Evolutionary conservation across 164 flowering plant species (phyloP), one percentile per base, ranked within the genome.

Genomic region (Vitis vinifera): DNA sequence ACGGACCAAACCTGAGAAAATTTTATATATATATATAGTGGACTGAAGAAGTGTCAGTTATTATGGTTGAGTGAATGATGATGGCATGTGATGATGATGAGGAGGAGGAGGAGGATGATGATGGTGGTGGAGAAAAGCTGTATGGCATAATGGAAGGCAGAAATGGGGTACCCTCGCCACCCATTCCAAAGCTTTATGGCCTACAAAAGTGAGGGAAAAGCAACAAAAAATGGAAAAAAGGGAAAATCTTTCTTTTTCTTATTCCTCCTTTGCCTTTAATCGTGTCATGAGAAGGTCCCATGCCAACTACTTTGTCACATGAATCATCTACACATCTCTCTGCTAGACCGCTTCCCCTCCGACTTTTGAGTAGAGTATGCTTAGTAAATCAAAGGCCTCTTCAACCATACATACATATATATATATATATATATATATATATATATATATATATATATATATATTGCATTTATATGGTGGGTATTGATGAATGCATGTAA

Each of bases 171-270:
- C 12, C 55, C 62, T 57, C 61, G 48, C 71, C 76, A 49, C 66
- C 72, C 17, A 16, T 17, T 59, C 14, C 12, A 31, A 62, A 49
- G 67, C 80, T 58, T 73, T 75, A 13, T 69, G 69, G 74, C 75
- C 70, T 59, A 62, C 31, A 37, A 80, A 76, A 80, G 76, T 57
- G 60, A 60, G 15, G 70, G 52, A 64, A 66, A 63, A 67, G 70
- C 14, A 60, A 68, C 44, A 31, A 31, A 31, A 31, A 31, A 31
- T 31, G 44, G 44, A 31, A 31, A 31, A 31, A 31, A 31, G 7
- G 44, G 44, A 51, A 31, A 58, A 17, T n/a, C 2, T 17, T 66
- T 65, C 31, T 53, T 71, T 68, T 69, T 13, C 64, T 29, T 30
- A 4, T 13, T 14, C 2, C 9, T 15, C 59, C 53, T 51, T 62